Conservation (phyloP, 2,329 filamentous ascomycete genomes). For the Apiospora pterosperma region DNA sequence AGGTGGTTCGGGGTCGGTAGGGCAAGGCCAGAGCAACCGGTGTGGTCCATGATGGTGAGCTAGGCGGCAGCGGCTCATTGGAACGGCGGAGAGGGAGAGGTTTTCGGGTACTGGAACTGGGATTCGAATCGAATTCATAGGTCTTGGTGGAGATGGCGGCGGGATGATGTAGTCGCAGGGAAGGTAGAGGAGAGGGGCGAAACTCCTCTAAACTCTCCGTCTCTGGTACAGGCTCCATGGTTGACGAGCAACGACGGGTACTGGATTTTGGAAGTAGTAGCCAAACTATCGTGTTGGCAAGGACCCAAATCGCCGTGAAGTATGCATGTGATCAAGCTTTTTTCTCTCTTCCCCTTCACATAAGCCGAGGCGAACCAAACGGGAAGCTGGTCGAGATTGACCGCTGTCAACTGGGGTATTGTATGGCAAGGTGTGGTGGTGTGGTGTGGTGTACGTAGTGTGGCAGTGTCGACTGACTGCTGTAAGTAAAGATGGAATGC, state of each 20-base stretch:
- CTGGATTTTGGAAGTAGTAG: background rate
- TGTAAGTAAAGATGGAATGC: background rate
- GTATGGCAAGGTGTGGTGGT: too few species aligned
- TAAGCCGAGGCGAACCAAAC: background rate
- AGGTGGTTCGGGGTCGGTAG: constrained; percentile 61
- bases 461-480: background rate
- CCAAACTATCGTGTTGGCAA: background rate
- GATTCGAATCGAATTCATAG: background rate
- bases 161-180: constrained; percentile 43
- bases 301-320: background rate
- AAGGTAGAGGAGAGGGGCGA: constrained; percentile 53
- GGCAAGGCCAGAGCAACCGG: constrained; percentile 39
- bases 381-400: background rate
- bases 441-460: background rate
- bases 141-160: constrained; percentile 27
- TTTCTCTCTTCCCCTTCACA: background rate
- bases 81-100: constrained; percentile 53
- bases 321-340: background rate
- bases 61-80: constrained; percentile 52
- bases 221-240: constrained; percentile 64
- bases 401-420: background rate
- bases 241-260: background rate
- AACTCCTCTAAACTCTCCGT: constrained; percentile 67
- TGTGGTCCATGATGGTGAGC: constrained; percentile 46
- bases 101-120: constrained; percentile 34